Evolutionary conservation across 2,329 filamentous ascomycete species (phyloP), one percentile per base, ranked within the genome.

Genomic region (Penicillium frequentans): DNA sequence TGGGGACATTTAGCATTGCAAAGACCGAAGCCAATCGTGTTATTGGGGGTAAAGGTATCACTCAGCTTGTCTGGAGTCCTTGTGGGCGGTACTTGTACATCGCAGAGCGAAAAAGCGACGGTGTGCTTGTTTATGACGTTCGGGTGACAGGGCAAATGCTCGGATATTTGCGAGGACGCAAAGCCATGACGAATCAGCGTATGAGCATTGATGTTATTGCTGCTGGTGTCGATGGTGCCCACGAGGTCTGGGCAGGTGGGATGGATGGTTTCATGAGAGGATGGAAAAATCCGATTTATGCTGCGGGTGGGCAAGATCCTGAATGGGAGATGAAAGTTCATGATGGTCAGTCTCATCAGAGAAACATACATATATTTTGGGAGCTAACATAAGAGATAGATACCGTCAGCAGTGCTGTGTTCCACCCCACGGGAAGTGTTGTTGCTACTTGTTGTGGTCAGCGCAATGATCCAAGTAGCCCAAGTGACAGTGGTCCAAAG

Each of bases 231-330:
- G 65, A 67, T 26, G 72, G 69, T 11, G 72, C 75, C 9, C 77
- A 81, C 63, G 82, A 86, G 64, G 70, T 88, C 21, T 87, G 84
- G 84, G 79, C 76, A 46, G 86, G 86, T 10, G 84, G 84, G 0
- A 77, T 70, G 1, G 85, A 88, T 73, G 85, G 86, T 0, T 64
- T 63, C 19, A 74, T 84, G 54, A 74, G 82, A 56, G 72, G 78
- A 53, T 85, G 83, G 83, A 73, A 70, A 43, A 73, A 80, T 56
- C 75, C 80, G 1, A 71, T 76, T n/a, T 62, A 68, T 39, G 64
- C 62, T 21, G 74, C 74, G 54, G 81, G 77, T 10, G 68, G 71
- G 4, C 68, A 79, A 35, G 61, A 70, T 21, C 76, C 82, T 2
- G 73, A 76, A 58, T 76, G 70, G 62, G 74, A 76, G 57, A 75